phyloP scores from a whole-genome alignment of 352 stramenopile species.

The Pythium dissimile region DNA sequence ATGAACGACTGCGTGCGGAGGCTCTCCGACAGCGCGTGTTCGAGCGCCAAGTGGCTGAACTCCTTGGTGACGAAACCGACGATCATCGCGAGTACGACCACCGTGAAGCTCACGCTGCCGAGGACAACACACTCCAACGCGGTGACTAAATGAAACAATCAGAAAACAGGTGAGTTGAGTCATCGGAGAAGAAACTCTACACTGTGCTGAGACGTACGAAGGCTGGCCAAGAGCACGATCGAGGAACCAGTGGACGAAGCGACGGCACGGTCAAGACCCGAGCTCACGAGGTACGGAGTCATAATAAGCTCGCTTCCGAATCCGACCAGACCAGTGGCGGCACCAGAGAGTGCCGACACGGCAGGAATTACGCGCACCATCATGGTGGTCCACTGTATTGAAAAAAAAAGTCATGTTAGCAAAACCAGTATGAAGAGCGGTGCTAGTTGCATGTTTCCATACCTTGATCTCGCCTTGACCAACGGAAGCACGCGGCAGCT shows the following conservation, averaged over 20 bases:
- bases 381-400: conserved; percentile 12
- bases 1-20: conserved; percentile 12
- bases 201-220: conserved; percentile 4
- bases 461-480: conserved; percentile 22
- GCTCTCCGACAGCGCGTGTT: conserved; percentile 8
- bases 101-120: conserved; percentile 11
- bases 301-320: conserved; percentile 21
- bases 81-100: conserved; percentile 13
- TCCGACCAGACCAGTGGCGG: conserved; percentile 3
- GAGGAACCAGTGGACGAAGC: conserved; percentile 9
- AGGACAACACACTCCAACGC: conserved; percentile 13
- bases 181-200: background rate
- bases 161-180: background rate
- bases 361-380: conserved; percentile 6
- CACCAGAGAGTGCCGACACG: conserved; percentile 5
- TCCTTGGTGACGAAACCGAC: conserved; percentile 11
- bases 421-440: too few relatives aligned
- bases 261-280: conserved; percentile 13
- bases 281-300: conserved; percentile 10
- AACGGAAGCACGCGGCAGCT: conserved; percentile 11
- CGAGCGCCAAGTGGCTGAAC: conserved; percentile 13
- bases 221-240: conserved; percentile 13
- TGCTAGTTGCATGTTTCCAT: too few relatives aligned
- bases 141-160: conserved; percentile 7
- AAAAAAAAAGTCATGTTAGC: background rate